These are phyloP conservation scores for Vitis amurensis DNA, from an alignment of 164 flowering plant genomes.

Conservation along the genomic window DNA sequence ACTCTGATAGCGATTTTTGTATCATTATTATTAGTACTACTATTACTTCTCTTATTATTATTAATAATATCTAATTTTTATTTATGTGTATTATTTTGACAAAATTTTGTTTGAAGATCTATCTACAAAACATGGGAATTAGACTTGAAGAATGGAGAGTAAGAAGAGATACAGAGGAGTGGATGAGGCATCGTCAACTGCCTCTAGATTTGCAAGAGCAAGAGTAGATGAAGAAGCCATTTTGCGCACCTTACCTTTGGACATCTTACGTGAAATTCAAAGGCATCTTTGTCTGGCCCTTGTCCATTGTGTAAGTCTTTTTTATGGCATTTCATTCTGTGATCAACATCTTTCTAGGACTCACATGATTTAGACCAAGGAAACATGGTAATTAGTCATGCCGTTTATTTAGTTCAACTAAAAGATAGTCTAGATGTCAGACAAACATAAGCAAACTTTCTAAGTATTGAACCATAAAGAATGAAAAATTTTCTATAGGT, in stretches of 20 bases:
- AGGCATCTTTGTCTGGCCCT: conserved; percentile 57
- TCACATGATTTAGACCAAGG: no score
- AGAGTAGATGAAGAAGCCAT: conserved; percentile 58
- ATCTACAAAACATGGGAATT: conserved; percentile 49
- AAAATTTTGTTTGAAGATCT: conserved; percentile 26
- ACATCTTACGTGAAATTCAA: conserved; percentile 50
- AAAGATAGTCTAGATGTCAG: no score
- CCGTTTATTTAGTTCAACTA: no score
- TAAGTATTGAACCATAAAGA: no score
- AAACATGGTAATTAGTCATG: no score
- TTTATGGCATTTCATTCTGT: no score
- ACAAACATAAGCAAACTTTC: no score
- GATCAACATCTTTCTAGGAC: no score
- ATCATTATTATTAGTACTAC: no score
- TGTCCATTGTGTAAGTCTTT: conserved; percentile 51
- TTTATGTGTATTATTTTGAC: neutral
- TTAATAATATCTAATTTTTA: neutral
- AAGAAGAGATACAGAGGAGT: conserved; percentile 56
- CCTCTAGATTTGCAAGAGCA: conserved; percentile 50
- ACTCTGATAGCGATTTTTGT: neutral
- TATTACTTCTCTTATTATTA: neutral
- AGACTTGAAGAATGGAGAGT: conserved; percentile 62
- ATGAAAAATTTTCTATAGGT: no score
- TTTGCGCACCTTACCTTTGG: conserved; percentile 44
- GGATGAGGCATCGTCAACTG: conserved; percentile 62